Evolutionary conservation across 495 filamentous ascomycete species (phyloP), one percentile per base, ranked within the genome.

Genomic region (Neurospora cerealis): DNA sequence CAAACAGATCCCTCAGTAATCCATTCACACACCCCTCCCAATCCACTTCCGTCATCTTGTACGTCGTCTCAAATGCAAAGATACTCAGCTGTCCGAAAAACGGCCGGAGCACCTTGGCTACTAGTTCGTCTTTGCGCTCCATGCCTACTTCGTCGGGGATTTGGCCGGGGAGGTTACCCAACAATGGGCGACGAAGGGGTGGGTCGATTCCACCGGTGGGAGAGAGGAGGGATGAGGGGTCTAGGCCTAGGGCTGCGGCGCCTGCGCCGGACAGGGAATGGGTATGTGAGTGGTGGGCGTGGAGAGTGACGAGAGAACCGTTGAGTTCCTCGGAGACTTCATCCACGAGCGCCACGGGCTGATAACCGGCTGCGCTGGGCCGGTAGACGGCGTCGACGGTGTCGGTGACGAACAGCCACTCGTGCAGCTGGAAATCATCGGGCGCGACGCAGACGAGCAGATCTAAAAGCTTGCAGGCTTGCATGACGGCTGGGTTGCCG

Each of bases 341-440:
- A 75, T 99, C 96, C 21, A 92, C 91, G 13, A 98, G 86, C 1
- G 94, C 93, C 5, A 91, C 85, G 1, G 95, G 89, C 71, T 89
- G 86, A 83, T 90, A 92, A 70, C 86, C 83, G n/a, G 88, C 81
- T 19, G 54, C 54, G 15, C 28, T 34, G 1, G 94, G 91, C 19
- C 92, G 89, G 78, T 98, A 98, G 32, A 98, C 93, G 2, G 96
- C 94, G 79, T 99, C 96, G 76, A 97, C 95, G 42, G 95, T 98
- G 79, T 99, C 96, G 6, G 94, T 95, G 34, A 98, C 89, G 81
- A 96, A 99, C 21, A 98, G 88, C 96, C 96, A 99, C 83, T 97
- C 93, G 72, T 94, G 88, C 46, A 97, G 86, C 80, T 98, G 96
- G 81, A 98, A 99, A 78, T 98, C 96, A 75, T 99, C 96, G 0